These are phyloP conservation scores for Wickerhamiella azyma DNA, from an alignment of 805 yeast genomes.

Conservation along the genomic window DNA sequence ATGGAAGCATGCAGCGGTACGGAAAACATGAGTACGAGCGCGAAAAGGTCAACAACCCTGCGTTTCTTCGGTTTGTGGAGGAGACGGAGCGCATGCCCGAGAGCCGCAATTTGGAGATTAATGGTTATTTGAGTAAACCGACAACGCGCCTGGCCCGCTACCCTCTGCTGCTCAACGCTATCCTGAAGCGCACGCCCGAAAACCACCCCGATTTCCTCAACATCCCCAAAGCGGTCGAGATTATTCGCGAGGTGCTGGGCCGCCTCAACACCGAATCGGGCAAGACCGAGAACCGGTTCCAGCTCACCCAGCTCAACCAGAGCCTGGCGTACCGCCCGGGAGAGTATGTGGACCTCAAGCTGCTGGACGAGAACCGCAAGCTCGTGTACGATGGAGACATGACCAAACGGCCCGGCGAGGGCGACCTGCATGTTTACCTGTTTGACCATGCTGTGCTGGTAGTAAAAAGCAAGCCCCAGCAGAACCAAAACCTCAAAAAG, in stretches of 20 bases:
- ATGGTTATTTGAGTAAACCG: conserved; percentile 87
- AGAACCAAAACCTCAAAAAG: conserved; percentile 52
- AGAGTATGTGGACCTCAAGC: conserved; percentile 73
- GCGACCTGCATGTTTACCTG: conserved; percentile 72
- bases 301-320: conserved; percentile 74
- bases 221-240: conserved; percentile 57
- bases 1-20: conserved; percentile 89
- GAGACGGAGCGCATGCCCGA: conserved; percentile 78
- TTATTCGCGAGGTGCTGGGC: conserved; percentile 59
- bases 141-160: conserved; percentile 93
- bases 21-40: conserved; percentile 93
- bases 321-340: conserved; percentile 68
- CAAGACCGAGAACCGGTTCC: conserved; percentile 83
- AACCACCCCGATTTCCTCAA: conserved; percentile 58
- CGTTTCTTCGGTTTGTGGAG: conserved; percentile 86
- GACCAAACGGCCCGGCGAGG: conserved; percentile 57
- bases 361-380: conserved; percentile 67
- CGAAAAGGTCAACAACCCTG: conserved; percentile 78
- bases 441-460: conserved; percentile 80
- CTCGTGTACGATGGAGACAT: conserved; percentile 67
- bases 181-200: conserved; percentile 68
- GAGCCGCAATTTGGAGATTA: conserved; percentile 77
- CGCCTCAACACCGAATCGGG: conserved; percentile 82
- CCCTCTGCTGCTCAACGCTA: conserved; percentile 69
- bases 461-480: conserved; percentile 57